Evolutionary conservation across 768 basidiomycete species (phyloP).

Genomic region (Suillus decipiens): DNA sequence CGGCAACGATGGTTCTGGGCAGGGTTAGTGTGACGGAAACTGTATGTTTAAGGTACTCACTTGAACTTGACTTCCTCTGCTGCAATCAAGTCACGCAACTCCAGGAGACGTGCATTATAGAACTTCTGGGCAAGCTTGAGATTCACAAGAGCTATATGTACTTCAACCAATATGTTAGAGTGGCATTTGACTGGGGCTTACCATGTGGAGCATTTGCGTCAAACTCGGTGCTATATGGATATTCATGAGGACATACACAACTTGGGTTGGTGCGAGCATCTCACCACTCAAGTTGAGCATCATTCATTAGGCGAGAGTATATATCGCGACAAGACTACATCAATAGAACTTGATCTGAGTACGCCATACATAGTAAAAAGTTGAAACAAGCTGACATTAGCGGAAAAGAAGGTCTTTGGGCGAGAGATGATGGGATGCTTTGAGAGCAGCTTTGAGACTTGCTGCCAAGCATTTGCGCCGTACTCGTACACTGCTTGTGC

Average conservation of each 20-base stretch:
- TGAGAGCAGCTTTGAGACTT: slow-evolving; percentile 63
- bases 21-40: background rate
- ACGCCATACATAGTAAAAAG: slow-evolving; percentile 17
- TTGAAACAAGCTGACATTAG: slow-evolving; percentile 50
- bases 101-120: slow-evolving; percentile 67
- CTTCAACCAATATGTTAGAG: slow-evolving; percentile 12
- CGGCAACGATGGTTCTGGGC: slow-evolving; percentile 60
- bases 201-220: slow-evolving; percentile 59
- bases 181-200: slow-evolving; percentile 29
- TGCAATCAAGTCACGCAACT: slow-evolving; percentile 70
- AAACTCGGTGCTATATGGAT: slow-evolving; percentile 32
- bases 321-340: slow-evolving; percentile 65
- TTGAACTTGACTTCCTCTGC: slow-evolving; percentile 80
- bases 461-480: slow-evolving; percentile 68
- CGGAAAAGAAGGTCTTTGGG: slow-evolving; percentile 65
- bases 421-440: slow-evolving; percentile 70
- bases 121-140: slow-evolving; percentile 73
- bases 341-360: slow-evolving; percentile 19
- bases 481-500: slow-evolving; percentile 87
- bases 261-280: slow-evolving; percentile 20
- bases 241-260: background rate
- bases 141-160: slow-evolving; percentile 56
- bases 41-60: slow-evolving; percentile 38
- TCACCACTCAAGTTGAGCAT: slow-evolving; percentile 66
- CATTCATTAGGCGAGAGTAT: slow-evolving; percentile 69